Base-by-base conservation (phyloP, 345 rosid genomes). In the Mangifera indica region DNA sequence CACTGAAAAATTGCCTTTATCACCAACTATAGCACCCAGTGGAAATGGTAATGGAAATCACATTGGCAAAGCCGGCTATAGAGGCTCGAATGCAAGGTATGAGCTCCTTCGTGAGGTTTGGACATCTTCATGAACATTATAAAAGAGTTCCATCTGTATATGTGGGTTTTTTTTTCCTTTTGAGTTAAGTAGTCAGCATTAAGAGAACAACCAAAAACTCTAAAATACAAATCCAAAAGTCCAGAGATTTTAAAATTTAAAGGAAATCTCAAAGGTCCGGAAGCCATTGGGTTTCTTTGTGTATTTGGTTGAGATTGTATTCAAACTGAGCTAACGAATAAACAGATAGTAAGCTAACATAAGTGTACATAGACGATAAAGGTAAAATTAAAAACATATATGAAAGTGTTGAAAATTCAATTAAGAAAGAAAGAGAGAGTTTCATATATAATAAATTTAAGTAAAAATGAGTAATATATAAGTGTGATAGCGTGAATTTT, bases 21-120 rank as follows among this genome's bases (percentile, higher is more conserved):
- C 88, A 17, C 76, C 88, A 55, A 67, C 74, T 34, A 40, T 46
- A 26, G 22, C 60, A 22, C 32, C 71, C n/a, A 75, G 74, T 17
- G 85, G 75, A 26, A 80, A 74, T 34, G 84, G 79, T 32, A 76
- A 74, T 14, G 81, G 84, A 64, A 82, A 84, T 66, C 72, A 69
- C 61, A 73, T 61, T 60, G 79, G 77, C 49, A 56, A 53, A 13
- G 59, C 68, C 7, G 72, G 37, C 44, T 46, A 59, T 44, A 44
- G 53, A 5, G 72, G 74, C 45, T 57, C 73, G 59, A 94, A 84
- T 79, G 87, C 80, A 52, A 85, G 98, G 81, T 92, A 89, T 42
- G 82, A 82, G 67, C 98, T 94, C 77, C 98, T 95, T 58, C 80
- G 88, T 0, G 88, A 89, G 87, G 91, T 92, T 63, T 95, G 99